A percentile compares a stretch with the other conserved stretches of the same genome.
Conservation (phyloP, 768 basidiomycete species). For the Crucibulum laeve region DNA sequence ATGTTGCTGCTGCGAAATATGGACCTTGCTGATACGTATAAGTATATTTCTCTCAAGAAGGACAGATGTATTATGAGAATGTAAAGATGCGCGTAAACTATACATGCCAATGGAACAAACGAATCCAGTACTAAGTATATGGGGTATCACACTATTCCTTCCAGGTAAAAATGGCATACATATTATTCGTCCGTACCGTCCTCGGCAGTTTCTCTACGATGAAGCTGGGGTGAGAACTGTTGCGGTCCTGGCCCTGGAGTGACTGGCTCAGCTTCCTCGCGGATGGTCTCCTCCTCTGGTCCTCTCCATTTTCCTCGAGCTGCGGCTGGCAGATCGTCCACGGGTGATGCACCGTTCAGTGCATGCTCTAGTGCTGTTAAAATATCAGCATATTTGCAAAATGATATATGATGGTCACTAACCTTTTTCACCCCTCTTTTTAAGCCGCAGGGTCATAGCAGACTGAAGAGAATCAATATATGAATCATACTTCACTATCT, state of each 20-base stretch:
- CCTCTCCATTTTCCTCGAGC: conserved; percentile 27
- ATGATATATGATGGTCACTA: conserved; percentile 1
- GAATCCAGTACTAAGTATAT: too few relatives aligned
- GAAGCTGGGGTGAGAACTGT: conserved; percentile 14
- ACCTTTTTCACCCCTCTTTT: conserved; percentile 87
- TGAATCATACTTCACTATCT: conserved; percentile 93
- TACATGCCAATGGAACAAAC: neutral
- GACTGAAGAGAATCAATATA: conserved; percentile 87
- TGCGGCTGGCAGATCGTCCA: conserved; percentile 16
- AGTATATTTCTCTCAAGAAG: too few relatives aligned
- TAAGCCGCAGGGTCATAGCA: conserved; percentile 81
- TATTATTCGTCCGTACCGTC: conserved; percentile 16
- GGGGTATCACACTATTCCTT: too few relatives aligned
- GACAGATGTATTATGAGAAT: too few relatives aligned
- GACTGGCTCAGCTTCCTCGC: conserved; percentile 26
- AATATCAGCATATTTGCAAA: conserved; percentile 3
- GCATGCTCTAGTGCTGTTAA: conserved; percentile 27
- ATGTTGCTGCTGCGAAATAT: conserved; percentile 38
- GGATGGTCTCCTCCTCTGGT: conserved; percentile 26
- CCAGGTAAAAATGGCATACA: conserved; percentile 4
- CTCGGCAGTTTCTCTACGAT: conserved; percentile 22
- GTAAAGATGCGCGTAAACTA: too few relatives aligned
- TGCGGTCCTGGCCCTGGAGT: conserved; percentile 21
- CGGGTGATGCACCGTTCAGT: conserved; percentile 23
- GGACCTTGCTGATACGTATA: conserved; percentile 23